Conservation (phyloP, 2,329 filamentous ascomycete genomes). For the Ambrosiella xylebori region DNA sequence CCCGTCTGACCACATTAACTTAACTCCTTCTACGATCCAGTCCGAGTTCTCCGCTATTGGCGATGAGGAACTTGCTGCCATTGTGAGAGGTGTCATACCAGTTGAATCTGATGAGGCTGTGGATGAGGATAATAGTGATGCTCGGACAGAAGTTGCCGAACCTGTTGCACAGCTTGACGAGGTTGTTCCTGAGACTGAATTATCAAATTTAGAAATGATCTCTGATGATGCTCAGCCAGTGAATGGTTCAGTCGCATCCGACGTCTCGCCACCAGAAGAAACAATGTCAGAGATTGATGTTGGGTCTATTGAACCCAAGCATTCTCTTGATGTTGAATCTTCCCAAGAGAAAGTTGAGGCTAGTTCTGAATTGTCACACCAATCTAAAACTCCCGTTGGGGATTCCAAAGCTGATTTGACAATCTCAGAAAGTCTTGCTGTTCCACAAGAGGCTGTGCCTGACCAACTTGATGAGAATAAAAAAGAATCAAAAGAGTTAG, state of each 20-base stretch:
- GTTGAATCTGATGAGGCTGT: neutral
- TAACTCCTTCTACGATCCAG: constrained; percentile 2
- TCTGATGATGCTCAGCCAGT: no score
- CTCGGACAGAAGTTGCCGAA: constrained; percentile 5
- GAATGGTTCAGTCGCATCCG: neutral
- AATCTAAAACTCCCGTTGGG: no score
- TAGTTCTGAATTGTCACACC: no score
- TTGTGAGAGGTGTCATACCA: neutral
- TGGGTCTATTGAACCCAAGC: neutral
- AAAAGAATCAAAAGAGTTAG: no score
- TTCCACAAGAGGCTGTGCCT: no score
- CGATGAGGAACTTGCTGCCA: constrained; percentile 3
- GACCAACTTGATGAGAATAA: no score
- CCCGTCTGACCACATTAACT: neutral
- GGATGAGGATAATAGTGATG: neutral
- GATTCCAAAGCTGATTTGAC: no score
- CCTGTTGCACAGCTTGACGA: neutral
- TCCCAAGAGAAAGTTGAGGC: no score
- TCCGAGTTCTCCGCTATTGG: constrained; percentile 5
- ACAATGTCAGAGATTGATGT: neutral
- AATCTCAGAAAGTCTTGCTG: no score
- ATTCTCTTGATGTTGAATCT: neutral
- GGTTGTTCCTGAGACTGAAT: neutral
- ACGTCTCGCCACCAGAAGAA: neutral
- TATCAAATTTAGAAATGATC: no score